phyloP scores from a whole-genome alignment of 2,329 filamentous ascomycete genomes.

The Aspergillus proliferans region DNA sequence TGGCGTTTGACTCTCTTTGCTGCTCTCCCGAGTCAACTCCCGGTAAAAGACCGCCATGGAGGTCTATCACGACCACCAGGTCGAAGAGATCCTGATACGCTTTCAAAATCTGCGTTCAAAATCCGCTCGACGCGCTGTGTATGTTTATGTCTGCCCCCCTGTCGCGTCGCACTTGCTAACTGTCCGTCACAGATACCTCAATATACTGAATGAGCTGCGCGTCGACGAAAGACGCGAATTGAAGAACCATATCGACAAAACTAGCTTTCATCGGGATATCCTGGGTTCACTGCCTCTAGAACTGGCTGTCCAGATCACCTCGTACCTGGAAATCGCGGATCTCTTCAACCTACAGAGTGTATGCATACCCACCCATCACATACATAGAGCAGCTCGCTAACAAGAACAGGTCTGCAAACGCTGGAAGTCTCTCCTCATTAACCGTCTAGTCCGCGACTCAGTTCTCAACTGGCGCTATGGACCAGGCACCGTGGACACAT shows the following conservation, averaged over 20 bases:
- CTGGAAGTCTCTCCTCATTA: conserved; percentile 28
- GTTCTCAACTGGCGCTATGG: conserved; percentile 13
- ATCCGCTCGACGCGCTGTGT: conserved; percentile 16
- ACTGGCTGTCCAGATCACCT: conserved; percentile 21
- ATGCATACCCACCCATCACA: conserved; percentile 3
- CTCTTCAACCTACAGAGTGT: conserved; percentile 24
- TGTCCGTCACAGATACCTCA: conserved; percentile 16
- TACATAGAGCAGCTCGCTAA: background rate
- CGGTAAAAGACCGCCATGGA: background rate
- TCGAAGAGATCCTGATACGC: conserved; percentile 6
- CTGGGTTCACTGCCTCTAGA: conserved; percentile 27
- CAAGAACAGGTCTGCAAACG: conserved; percentile 28
- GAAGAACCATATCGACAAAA: conserved; percentile 12
- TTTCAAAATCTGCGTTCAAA: conserved; percentile 18
- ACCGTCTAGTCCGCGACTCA: conserved; percentile 11
- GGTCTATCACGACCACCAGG: background rate
- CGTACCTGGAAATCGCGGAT: conserved; percentile 22
- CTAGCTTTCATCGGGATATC: conserved; percentile 27
- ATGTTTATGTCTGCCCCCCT: background rate
- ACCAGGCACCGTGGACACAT: background rate
- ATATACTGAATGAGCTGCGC: conserved; percentile 21
- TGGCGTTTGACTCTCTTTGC: too few species aligned
- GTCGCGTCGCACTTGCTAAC: background rate
- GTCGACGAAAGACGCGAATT: conserved; percentile 28
- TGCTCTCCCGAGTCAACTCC: too few species aligned